These are phyloP conservation scores for Dendrostoma leiphaemia DNA, from an alignment of 2,329 filamentous ascomycete species.

Conservation along the genomic window DNA sequence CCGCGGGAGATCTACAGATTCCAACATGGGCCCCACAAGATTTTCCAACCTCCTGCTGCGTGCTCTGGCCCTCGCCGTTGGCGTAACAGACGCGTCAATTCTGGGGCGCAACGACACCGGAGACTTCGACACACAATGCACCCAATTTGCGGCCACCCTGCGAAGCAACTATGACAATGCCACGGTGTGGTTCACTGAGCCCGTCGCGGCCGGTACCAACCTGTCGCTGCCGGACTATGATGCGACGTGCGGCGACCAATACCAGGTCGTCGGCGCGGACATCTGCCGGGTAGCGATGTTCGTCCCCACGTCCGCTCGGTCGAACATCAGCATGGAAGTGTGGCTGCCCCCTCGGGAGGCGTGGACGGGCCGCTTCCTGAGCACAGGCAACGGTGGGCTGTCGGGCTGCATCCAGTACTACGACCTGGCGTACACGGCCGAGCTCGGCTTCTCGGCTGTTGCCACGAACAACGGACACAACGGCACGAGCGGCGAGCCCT, in stretches of 20 bases:
- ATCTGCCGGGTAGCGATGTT: constrained; percentile 29
- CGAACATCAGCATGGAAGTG: constrained; percentile 43
- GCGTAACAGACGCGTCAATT: background rate
- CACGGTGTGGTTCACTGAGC: constrained; percentile 34
- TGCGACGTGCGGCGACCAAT: constrained; percentile 31
- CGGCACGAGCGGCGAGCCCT: constrained; percentile 32
- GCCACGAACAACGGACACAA: constrained; percentile 51
- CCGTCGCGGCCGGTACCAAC: constrained; percentile 38
- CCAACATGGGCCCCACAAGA: background rate
- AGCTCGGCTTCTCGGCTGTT: constrained; percentile 42
- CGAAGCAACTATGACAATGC: constrained; percentile 28
- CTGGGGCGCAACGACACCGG: background rate
- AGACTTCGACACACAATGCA: constrained; percentile 19
- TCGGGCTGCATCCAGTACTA: constrained; percentile 45
- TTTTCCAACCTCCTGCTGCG: background rate
- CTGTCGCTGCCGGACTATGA: constrained; percentile 35
- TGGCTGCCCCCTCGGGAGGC: constrained; percentile 40
- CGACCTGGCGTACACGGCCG: constrained; percentile 39
- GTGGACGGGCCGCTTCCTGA: constrained; percentile 44
- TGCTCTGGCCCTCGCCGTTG: background rate
- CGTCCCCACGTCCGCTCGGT: constrained; percentile 31
- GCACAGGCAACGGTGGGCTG: constrained; percentile 47
- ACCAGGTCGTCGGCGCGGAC: constrained; percentile 23
- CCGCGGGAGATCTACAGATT: background rate
- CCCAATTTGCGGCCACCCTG: constrained; percentile 28